phyloP scores from a whole-genome alignment of 139 green algal species.

The Micromonas commoda region DNA sequence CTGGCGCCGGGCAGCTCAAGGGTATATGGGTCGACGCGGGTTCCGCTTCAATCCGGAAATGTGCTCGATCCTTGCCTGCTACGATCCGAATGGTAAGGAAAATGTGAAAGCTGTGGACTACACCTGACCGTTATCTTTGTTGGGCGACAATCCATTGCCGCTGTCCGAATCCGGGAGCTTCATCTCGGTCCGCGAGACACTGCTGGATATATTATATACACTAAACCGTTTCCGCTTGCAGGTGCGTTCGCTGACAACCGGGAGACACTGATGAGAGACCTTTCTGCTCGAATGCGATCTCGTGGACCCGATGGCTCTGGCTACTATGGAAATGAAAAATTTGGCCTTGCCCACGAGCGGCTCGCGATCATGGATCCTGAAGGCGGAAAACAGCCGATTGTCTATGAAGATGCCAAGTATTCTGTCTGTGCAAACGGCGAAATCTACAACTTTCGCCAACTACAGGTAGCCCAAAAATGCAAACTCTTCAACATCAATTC shows the following conservation, averaged over 20 bases:
- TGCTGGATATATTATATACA: not conserved
- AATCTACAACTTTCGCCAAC: constrained; percentile 67
- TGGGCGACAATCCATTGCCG: not conserved
- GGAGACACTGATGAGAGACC: constrained; percentile 16
- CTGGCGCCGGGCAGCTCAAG: no score
- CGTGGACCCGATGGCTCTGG: constrained; percentile 23
- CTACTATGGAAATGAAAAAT: constrained; percentile 14
- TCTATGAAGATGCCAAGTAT: constrained; percentile 49
- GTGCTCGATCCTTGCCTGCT: constrained; percentile 22
- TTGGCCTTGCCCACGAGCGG: constrained; percentile 56
- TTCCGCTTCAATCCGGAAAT: not conserved
- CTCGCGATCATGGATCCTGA: constrained; percentile 63
- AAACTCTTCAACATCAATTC: not conserved
- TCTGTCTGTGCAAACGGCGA: constrained; percentile 61
- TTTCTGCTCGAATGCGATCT: constrained; percentile 19
- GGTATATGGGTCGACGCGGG: not conserved
- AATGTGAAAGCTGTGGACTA: not conserved
- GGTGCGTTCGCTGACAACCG: not conserved
- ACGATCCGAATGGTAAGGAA: not conserved
- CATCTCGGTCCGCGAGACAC: no score
- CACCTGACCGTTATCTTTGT: not conserved
- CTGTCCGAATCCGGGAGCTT: no score
- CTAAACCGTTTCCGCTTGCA: not conserved
- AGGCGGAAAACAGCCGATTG: constrained; percentile 55
- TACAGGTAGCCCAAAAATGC: constrained; percentile 25